These are phyloP conservation scores for Xylaria acuta DNA, from an alignment of 495 filamentous ascomycete genomes.

Conservation along the genomic window DNA sequence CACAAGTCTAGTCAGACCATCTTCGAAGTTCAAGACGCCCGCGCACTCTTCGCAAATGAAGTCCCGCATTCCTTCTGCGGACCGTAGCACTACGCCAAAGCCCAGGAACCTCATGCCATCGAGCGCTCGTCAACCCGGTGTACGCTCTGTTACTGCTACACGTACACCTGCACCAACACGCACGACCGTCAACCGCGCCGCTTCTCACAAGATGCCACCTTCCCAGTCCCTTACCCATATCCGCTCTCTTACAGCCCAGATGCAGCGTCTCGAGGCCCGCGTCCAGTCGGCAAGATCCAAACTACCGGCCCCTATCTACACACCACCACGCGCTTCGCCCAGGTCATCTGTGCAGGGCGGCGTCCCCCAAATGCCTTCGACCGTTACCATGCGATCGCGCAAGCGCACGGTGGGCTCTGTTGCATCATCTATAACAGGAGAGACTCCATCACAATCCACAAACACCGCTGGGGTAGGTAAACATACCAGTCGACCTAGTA, in stretches of 20 bases:
- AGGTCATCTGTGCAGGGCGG: constrained; percentile 60
- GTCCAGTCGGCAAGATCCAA: constrained; percentile 94
- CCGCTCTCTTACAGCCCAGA: constrained; percentile 89
- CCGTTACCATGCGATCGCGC: constrained; percentile 76
- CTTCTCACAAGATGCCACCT: constrained; percentile 63
- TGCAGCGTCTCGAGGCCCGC: constrained; percentile 92
- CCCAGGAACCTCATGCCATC: constrained; percentile 44
- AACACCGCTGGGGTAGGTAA: constrained; percentile 44
- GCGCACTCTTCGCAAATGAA: constrained; percentile 48
- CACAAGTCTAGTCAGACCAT: constrained; percentile 63
- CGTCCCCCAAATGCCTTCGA: constrained; percentile 67
- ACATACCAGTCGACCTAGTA: constrained; percentile 57
- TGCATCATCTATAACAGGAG: constrained; percentile 56
- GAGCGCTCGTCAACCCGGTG: constrained; percentile 41
- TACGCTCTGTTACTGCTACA: constrained; percentile 45
- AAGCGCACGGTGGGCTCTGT: constrained; percentile 72
- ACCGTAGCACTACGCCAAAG: constrained; percentile 58
- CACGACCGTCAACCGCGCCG: constrained; percentile 42
- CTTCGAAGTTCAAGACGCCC: constrained; percentile 40
- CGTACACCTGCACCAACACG: constrained; percentile 40
- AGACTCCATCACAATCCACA: constrained; percentile 45
- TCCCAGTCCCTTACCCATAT: constrained; percentile 93
- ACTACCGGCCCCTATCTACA: constrained; percentile 78
- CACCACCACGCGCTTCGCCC: constrained; percentile 83
- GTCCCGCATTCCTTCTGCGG: constrained; percentile 54